A percentile compares a stretch with the other conserved stretches of the same genome.
Conservation (phyloP, 108 stramenopile species). For the Cylindrotheca closterium region DNA sequence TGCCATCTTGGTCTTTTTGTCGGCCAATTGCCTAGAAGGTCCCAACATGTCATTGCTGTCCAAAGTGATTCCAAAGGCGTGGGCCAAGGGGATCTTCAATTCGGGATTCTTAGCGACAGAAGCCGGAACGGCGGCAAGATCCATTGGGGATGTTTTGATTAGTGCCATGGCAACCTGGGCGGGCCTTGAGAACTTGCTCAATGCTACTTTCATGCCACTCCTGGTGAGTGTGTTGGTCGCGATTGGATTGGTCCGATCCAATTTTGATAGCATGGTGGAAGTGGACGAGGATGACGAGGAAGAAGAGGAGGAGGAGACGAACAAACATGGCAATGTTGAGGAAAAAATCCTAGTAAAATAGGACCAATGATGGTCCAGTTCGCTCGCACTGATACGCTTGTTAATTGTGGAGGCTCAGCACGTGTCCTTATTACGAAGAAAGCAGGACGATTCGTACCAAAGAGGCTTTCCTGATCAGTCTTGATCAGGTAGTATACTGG, state of each 20-base stretch:
- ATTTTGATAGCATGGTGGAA: conserved; percentile 13
- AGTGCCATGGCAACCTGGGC: conserved; percentile 21
- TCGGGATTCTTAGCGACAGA: conserved; percentile 90
- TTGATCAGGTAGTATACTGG: not conserved
- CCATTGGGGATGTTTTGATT: conserved; percentile 63
- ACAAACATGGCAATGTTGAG: too few species aligned
- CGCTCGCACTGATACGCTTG: too few species aligned
- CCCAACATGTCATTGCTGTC: conserved; percentile 82
- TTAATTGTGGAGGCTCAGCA: too few species aligned
- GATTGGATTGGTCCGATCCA: not conserved
- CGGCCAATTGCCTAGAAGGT: conserved; percentile 62
- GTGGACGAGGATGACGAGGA: conserved; percentile 27
- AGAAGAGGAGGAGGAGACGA: too few species aligned
- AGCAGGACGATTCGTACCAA: too few species aligned
- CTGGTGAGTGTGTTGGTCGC: conserved; percentile 12
- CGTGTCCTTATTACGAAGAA: too few species aligned
- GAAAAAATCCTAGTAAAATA: too few species aligned
- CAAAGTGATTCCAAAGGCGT: conserved; percentile 75
- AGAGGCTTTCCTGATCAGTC: too few species aligned
- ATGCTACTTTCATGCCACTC: conserved; percentile 34
- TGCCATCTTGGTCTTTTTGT: conserved; percentile 51
- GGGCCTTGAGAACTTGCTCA: conserved; percentile 48
- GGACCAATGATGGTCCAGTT: too few species aligned
- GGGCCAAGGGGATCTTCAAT: conserved; percentile 87
- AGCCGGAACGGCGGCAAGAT: conserved; percentile 85